These are phyloP conservation scores for Isoetes engelmannii DNA, from an alignment of 83 land plant genomes.

Conservation along the genomic window DNA sequence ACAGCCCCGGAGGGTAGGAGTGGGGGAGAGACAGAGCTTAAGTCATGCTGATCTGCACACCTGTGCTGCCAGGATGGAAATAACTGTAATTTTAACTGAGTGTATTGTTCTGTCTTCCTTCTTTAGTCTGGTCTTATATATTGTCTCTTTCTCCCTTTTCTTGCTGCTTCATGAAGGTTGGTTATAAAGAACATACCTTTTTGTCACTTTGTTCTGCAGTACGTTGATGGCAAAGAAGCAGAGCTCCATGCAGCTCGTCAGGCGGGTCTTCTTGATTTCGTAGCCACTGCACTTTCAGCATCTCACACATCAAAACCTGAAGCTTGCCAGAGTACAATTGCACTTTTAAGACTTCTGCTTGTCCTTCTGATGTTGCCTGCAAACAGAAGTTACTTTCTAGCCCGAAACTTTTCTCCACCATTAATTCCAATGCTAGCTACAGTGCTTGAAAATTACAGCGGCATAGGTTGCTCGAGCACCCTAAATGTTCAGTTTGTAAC, in stretches of 20 bases:
- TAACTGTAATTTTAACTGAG: too few relatives aligned
- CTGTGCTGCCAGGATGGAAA: too few relatives aligned
- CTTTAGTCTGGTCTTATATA: too few relatives aligned
- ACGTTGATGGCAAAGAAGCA: constrained; percentile 71
- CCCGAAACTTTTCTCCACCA: constrained; percentile 79
- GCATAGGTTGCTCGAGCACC: constrained; percentile 50
- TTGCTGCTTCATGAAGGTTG: too few relatives aligned
- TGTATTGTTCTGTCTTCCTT: too few relatives aligned
- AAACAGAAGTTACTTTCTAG: constrained; percentile 74
- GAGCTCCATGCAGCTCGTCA: constrained; percentile 87
- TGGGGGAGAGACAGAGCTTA: too few relatives aligned
- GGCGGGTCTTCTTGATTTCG: constrained; percentile 82
- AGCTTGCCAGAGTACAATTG: constrained; percentile 66
- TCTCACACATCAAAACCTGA: constrained; percentile 91
- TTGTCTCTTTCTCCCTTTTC: too few relatives aligned
- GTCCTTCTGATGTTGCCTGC: constrained; percentile 54
- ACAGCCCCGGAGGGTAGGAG: too few relatives aligned
- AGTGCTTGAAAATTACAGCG: constrained; percentile 79
- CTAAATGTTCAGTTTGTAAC: constrained; percentile 5
- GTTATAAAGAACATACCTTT: too few relatives aligned
- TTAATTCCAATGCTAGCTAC: constrained; percentile 80
- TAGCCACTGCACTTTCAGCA: constrained; percentile 81
- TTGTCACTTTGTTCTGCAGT: constrained; percentile 30
- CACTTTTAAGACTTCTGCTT: constrained; percentile 52
- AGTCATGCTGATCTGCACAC: too few relatives aligned